phyloP scores from a whole-genome alignment of 257 asterid genomes.

The Orobanche coerulescens region DNA sequence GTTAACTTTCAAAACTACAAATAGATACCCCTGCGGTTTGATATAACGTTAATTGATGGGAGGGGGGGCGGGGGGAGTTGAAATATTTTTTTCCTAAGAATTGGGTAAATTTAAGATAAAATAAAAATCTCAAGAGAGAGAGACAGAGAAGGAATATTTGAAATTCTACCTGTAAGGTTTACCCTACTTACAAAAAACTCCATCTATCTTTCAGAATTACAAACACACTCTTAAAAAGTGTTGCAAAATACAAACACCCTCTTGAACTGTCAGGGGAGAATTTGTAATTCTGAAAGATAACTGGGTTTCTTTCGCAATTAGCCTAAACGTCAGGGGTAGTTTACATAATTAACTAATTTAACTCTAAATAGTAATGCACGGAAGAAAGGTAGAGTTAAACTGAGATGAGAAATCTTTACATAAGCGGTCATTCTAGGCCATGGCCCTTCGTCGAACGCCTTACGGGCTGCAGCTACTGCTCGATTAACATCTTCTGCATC shows the following conservation, averaged over 20 bases:
- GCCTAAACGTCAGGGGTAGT: neutral
- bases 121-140: too few relatives aligned
- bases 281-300: neutral
- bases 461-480: constrained; percentile 71
- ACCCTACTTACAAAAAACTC: too few relatives aligned
- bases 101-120: too few relatives aligned
- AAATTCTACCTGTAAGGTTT: too few relatives aligned
- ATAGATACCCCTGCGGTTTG: too few relatives aligned
- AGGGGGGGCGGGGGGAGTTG: too few relatives aligned
- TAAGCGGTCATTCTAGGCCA: constrained; percentile 78
- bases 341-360: neutral
- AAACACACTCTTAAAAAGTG: neutral
- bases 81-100: too few relatives aligned
- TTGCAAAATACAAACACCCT: neutral
- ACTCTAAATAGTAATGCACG: neutral
- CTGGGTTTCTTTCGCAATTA: neutral
- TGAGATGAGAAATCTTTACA: constrained; percentile 28
- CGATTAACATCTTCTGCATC: constrained; percentile 59
- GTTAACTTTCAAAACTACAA: too few relatives aligned
- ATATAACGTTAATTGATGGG: too few relatives aligned
- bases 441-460: constrained; percentile 71
- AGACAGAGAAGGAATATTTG: too few relatives aligned
- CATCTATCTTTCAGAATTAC: neutral
- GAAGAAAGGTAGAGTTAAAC: neutral
- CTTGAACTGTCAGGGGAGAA: neutral